Conservation (phyloP, 345 rosid genomes). For the Populus tremula region DNA sequence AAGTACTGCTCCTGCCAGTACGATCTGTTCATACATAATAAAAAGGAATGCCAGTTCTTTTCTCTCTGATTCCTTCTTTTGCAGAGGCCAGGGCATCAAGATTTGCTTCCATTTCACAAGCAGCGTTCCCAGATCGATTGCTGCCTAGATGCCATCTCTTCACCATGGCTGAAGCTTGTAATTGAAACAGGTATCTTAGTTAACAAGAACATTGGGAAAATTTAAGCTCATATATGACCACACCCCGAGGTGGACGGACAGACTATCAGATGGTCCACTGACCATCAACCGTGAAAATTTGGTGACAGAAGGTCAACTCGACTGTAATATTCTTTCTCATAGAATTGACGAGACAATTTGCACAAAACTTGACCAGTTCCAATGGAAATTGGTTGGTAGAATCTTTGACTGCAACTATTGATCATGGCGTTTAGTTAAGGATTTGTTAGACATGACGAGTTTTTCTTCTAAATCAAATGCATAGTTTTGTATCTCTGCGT, state of each 20-base stretch:
- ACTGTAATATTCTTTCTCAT: neutral
- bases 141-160: neutral
- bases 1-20: neutral
- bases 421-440: neutral
- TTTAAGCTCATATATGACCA: neutral
- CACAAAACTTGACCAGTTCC: neutral
- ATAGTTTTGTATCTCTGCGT: neutral
- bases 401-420: neutral
- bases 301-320: neutral
- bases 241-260: no score
- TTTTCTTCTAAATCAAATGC: neutral
- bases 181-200: neutral
- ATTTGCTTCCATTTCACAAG: neutral
- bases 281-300: neutral
- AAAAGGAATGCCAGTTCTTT: neutral
- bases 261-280: no score
- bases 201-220: neutral
- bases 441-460: no score
- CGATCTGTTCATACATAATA: neutral
- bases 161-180: neutral
- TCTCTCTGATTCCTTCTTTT: neutral
- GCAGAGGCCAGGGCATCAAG: neutral
- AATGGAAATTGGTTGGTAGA: neutral
- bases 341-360: neutral
- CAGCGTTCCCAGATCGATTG: neutral